A percentile compares a stretch with the other conserved stretches of the same genome.
Evolutionary conservation across 169 alveolate species (phyloP).

Genomic region (Eimeria brunetti): DNA sequence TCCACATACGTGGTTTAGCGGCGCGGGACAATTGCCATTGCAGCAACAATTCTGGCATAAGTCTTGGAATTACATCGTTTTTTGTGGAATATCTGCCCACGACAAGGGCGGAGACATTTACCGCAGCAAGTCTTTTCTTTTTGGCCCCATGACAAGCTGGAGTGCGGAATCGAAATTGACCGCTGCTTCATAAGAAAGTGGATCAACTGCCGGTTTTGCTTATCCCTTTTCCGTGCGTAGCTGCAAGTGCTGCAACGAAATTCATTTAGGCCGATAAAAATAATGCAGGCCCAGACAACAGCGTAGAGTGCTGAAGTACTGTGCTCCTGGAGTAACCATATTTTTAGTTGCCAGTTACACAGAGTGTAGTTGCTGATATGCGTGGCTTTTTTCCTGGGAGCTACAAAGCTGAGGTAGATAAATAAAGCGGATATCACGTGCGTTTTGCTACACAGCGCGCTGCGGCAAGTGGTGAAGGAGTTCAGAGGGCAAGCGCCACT

Average conservation of each 20-base stretch:
- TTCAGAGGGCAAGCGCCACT: not conserved
- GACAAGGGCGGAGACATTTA: not conserved
- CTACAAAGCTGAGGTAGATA: not conserved
- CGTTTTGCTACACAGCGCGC: not conserved
- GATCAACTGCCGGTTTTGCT: not conserved
- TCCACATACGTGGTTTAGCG: not conserved
- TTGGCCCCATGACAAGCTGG: not conserved
- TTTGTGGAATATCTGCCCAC: not conserved
- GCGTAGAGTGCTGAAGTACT: not conserved
- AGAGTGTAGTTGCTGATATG: not conserved
- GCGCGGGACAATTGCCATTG: not conserved
- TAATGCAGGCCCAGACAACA: too few species aligned
- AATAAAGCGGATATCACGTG: too few species aligned
- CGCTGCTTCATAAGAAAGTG: not conserved
- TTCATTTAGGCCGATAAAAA: too few species aligned
- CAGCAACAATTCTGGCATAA: not conserved
- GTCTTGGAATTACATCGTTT: not conserved
- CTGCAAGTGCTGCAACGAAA: not conserved
- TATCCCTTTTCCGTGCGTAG: not conserved
- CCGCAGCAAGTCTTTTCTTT: not conserved
- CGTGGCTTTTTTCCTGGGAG: not conserved
- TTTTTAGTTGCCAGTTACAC: not conserved
- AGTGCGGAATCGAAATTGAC: not conserved
- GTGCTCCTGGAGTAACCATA: not conserved
- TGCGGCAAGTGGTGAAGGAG: not conserved